A percentile compares a stretch with the other conserved stretches of the same genome.
Conservation (phyloP, 148 eudicot genomes). For the Salicornia ramosissima region DNA sequence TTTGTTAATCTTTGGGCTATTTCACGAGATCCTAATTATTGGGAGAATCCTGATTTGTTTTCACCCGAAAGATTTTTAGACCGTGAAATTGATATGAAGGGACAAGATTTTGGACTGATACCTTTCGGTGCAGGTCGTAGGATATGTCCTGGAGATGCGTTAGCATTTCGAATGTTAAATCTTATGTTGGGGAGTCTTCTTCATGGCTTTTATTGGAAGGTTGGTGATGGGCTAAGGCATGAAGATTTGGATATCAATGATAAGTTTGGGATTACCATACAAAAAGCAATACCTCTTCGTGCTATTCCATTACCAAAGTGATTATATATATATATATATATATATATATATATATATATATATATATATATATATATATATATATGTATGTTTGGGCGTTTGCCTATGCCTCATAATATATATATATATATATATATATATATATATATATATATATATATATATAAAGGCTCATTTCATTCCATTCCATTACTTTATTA, state of each 20-base stretch:
- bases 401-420: too few species aligned
- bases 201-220: slow-evolving; percentile 8
- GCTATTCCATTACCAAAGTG: not conserved
- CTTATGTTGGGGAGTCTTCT: slow-evolving; percentile 13
- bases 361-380: too few species aligned
- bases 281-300: slow-evolving; percentile 5
- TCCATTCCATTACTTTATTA: too few species aligned
- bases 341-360: too few species aligned
- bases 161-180: slow-evolving; percentile 8
- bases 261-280: slow-evolving; percentile 10
- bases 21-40: slow-evolving; percentile 22
- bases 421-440: too few species aligned
- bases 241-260: slow-evolving; percentile 8
- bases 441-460: too few species aligned
- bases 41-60: slow-evolving; percentile 6
- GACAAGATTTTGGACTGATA: slow-evolving; percentile 7
- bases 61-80: slow-evolving; percentile 9
- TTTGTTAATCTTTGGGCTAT: slow-evolving; percentile 30
- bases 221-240: not conserved
- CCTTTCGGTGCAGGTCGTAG: slow-evolving; percentile 12
- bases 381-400: too few species aligned
- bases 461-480: too few species aligned
- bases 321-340: too few species aligned
- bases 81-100: slow-evolving; percentile 8
- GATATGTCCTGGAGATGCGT: slow-evolving; percentile 10